These are phyloP conservation scores for Ambrosia artemisiifolia DNA, from an alignment of 129 eudicot species.

Conservation along the genomic window DNA sequence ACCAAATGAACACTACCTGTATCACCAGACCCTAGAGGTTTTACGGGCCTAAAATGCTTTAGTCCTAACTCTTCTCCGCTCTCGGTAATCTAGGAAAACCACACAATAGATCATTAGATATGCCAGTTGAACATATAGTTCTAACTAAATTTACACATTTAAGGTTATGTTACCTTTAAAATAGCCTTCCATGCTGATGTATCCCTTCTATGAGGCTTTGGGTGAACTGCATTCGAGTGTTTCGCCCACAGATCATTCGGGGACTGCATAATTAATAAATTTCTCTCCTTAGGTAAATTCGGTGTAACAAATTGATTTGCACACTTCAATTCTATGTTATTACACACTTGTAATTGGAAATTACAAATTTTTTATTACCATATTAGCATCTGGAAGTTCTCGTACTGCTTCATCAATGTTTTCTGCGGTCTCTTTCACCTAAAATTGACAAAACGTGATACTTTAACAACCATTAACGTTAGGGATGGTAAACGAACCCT, in stretches of 20 bases:
- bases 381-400: conserved; percentile 98
- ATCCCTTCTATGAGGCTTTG: conserved; percentile 91
- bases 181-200: conserved; percentile 82
- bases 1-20: conserved; percentile 99
- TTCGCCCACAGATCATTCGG: conserved; percentile 95
- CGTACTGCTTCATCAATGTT: conserved; percentile 88
- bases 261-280: conserved; percentile 42
- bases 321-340: neutral
- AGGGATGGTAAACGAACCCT: no score
- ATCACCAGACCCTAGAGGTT: conserved; percentile 93
- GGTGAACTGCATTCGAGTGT: conserved; percentile 74
- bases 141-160: neutral
- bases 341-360: neutral
- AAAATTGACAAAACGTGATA: neutral
- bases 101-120: neutral
- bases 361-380: conserved; percentile 37
- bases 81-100: conserved; percentile 51
- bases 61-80: conserved; percentile 73
- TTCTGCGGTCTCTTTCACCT: conserved; percentile 97
- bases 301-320: neutral
- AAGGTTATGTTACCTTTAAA: conserved; percentile 45
- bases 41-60: conserved; percentile 90
- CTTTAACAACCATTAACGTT: neutral
- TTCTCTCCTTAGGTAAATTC: neutral
- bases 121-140: neutral